A percentile compares a stretch with the other conserved stretches of the same genome.
Conservation (phyloP, 2,329 filamentous ascomycete genomes). For the Trichoderma breve region DNA sequence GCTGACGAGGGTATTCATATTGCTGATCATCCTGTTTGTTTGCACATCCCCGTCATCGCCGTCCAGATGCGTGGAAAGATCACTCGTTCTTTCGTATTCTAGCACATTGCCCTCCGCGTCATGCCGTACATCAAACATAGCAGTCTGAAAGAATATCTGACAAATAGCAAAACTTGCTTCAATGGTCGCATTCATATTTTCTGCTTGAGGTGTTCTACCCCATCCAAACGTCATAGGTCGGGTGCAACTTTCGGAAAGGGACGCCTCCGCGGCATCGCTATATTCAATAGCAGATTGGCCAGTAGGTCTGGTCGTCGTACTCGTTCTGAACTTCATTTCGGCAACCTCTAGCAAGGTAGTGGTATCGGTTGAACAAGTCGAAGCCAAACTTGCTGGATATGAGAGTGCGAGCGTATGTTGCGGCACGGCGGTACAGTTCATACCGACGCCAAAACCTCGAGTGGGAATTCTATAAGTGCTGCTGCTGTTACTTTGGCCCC, state of each 20-base stretch:
- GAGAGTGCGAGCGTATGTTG: background rate
- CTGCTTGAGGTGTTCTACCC: slow-evolving; percentile 18
- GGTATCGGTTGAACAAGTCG: background rate
- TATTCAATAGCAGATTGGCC: background rate
- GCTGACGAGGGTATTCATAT: background rate
- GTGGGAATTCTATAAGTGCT: slow-evolving; percentile 22
- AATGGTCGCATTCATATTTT: slow-evolving; percentile 21
- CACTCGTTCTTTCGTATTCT: slow-evolving; percentile 19
- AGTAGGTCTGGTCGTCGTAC: background rate
- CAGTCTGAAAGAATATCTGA: slow-evolving; percentile 30
- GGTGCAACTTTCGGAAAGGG: background rate
- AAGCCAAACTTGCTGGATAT: background rate
- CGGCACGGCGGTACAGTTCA: slow-evolving; percentile 26
- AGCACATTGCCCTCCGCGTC: slow-evolving; percentile 29
- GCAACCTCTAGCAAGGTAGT: background rate
- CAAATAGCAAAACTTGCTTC: slow-evolving; percentile 28
- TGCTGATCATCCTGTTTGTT: background rate
- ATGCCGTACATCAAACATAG: slow-evolving; percentile 36
- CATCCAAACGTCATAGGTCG: slow-evolving; percentile 37
- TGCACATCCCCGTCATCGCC: slow-evolving; percentile 13
- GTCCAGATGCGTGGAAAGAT: slow-evolving; percentile 22
- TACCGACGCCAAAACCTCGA: slow-evolving; percentile 29
- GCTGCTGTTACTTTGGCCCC: background rate
- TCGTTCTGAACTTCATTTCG: background rate
- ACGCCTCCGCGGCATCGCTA: background rate